Evolutionary conservation across 495 filamentous ascomycete genomes (phyloP).

Genomic region (Penicillium malachiteum): DNA sequence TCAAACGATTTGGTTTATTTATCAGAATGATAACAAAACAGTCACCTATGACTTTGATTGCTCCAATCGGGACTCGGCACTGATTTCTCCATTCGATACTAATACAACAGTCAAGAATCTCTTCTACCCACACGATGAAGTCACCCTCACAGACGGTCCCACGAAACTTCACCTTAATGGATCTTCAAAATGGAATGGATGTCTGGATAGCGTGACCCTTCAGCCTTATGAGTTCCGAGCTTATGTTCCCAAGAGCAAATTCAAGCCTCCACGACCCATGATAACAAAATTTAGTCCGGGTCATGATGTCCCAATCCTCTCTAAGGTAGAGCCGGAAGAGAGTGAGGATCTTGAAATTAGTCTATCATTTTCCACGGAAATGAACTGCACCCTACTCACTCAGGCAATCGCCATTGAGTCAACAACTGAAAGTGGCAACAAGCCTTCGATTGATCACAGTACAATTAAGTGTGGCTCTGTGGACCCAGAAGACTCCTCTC

Average conservation of each 20-base stretch:
- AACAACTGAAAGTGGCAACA: conserved; percentile 42
- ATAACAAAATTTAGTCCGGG: conserved; percentile 65
- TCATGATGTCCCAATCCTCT: conserved; percentile 60
- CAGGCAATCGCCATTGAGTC: conserved; percentile 54
- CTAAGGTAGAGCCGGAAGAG: conserved; percentile 42
- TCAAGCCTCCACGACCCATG: conserved; percentile 56
- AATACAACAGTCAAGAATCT: conserved; percentile 62
- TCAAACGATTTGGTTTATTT: conserved; percentile 64
- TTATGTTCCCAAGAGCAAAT: conserved; percentile 56
- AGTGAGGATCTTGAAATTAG: conserved; percentile 49
- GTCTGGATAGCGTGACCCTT: conserved; percentile 53
- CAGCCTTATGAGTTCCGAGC: conserved; percentile 61
- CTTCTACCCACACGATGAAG: conserved; percentile 64
- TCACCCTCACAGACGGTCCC: conserved; percentile 41
- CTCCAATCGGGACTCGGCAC: conserved; percentile 39
- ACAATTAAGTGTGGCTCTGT: conserved; percentile 46
- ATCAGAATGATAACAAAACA: conserved; percentile 58
- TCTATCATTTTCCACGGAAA: conserved; percentile 60
- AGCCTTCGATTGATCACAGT: conserved; percentile 37
- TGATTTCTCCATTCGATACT: conserved; percentile 59
- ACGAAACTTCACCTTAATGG: conserved; percentile 44
- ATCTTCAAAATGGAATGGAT: conserved; percentile 53
- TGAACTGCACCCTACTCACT: conserved; percentile 60
- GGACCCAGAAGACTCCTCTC: conserved; percentile 20
- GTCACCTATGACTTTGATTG: conserved; percentile 65